Base-by-base conservation (phyloP, 352 stramenopile genomes). In the Phytopythium chamaehyphon region DNA sequence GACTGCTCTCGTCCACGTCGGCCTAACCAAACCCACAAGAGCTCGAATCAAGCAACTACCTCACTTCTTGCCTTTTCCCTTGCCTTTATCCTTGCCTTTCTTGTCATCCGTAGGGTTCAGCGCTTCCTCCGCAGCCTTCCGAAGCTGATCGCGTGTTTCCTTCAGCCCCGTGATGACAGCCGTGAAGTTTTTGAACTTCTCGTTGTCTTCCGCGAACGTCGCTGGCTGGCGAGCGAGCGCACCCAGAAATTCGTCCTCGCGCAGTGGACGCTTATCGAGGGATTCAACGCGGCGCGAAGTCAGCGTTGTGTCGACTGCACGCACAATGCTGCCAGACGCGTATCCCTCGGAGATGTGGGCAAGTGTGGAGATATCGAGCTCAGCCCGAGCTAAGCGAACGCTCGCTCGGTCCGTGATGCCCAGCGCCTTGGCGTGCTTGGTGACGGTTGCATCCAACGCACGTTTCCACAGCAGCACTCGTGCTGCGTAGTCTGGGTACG, bases 261-360 rank as follows among this genome's bases (percentile, higher is more conserved):
- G 64, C 1, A 97, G 56, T 9, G 76, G 57, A 1, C 88, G 62
- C 61, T 90, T 96, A 18, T 86, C 74, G 6, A 97, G 61, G 28
- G 84, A 89, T 31, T 86, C 65, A 11, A 88, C 70, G 42, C 91
- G 74, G 16, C 90, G 69, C 23, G 66, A 62, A 2, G 89, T 97
- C 14, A 97, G 46, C 14, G 85, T 95, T 7, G 72, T 69, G 37
- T 86, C 68, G 14, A 97, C 87, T 0, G 86, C 72, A 4, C 57
- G 61, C 22, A 86, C 69, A 45, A 98, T 96, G 39, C 77, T 79
- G 8, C 90, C 90, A 9, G 81, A 90, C 23, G 84, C 90, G 56
- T 97, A 98, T 8, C 91, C 91, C 47, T 96, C 86, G 2, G 86
- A 97, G 49, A 98, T 90, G 47, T 97, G 82, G 5, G 90, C 83